These are phyloP conservation scores for Ascoidea rubescens DNA, from an alignment of 805 yeast genomes.

Conservation along the genomic window DNA sequence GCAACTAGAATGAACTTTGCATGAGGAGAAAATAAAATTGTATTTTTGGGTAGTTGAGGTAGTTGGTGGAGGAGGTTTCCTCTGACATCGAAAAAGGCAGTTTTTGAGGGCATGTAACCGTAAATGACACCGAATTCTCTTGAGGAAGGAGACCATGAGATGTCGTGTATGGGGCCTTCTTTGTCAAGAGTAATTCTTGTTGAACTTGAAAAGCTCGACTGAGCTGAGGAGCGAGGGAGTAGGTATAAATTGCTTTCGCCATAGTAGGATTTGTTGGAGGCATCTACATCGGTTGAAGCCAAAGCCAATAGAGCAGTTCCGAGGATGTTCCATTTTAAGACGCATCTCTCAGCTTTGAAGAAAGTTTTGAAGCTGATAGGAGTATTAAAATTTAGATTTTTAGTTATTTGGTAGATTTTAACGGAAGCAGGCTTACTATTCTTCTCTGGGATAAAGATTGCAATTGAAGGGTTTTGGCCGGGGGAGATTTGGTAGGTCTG, in stretches of 20 bases:
- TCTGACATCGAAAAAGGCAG: constrained; percentile 87
- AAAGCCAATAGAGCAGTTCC: constrained; percentile 91
- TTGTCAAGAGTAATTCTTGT: constrained; percentile 76
- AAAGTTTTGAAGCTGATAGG: constrained; percentile 80
- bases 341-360: constrained; percentile 92
- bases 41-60: constrained; percentile 81
- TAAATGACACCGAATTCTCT: constrained; percentile 95
- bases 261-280: constrained; percentile 85
- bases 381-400: constrained; percentile 36
- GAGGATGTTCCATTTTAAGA: constrained; percentile 81
- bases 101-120: constrained; percentile 95
- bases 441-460: constrained; percentile 80
- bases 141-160: constrained; percentile 93
- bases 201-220: constrained; percentile 83
- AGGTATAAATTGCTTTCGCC: constrained; percentile 91
- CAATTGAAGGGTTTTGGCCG: constrained; percentile 80
- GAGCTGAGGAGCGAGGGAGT: constrained; percentile 62
- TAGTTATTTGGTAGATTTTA: constrained; percentile 68
- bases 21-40: constrained; percentile 85
- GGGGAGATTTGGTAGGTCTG: constrained; percentile 64
- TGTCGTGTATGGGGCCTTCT: constrained; percentile 96
- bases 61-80: constrained; percentile 77
- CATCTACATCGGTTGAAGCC: constrained; percentile 92
- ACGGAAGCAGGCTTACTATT: constrained; percentile 84
- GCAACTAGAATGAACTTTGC: constrained; percentile 86